Evolutionary conservation across 768 basidiomycete species (phyloP), one percentile per base, ranked within the genome.

Genomic region (Termitomyces sp.): DNA sequence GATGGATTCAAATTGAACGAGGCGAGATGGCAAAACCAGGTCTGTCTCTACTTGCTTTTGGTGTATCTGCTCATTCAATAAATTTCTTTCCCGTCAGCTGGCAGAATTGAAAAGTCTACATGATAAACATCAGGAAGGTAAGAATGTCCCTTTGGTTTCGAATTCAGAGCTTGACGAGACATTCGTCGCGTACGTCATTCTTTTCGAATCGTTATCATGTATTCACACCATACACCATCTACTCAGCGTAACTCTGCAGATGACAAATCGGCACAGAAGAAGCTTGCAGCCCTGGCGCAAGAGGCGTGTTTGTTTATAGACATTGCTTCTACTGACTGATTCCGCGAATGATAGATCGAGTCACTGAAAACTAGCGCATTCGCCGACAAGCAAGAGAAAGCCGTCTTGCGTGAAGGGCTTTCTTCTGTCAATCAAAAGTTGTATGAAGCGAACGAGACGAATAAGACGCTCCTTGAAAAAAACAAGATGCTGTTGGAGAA

Each of bases 381-480:
- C 11, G 30, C 41, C 3, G 21, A 46, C 43, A 46, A 41, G 28
- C 47, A 42, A 41, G 48, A 44, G 19, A 55, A 55, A 9, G 17
- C 11, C 28, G n/a, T 32, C 17, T 41, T 59, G 21, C 35, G 21
- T 9, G 49, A 45, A n/a, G 43, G 46, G 39, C 49, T 55, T 39
- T 17, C 25, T n/a, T 55, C 35, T 14, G n/a, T 28, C n/a, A 37
- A n/a, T 25, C 49, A 59, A 25, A 55, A 55, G 35, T n/a, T 55
- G 39, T 21, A 21, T 34, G 27, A 45, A 35, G 39, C 37, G 9
- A 51, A 45, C 14, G 48, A 54, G 25, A 51, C 4, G 12, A 59
- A 28, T 44, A 35, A 46, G 35, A 12, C 37, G 16, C 49, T 52
- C 23, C 34, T 46, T 14, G 48, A 44, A 17, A 54, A 47, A 14